Evolutionary conservation across 768 basidiomycete genomes (phyloP).

Genomic region (Naganishia vaughanmartiniae): DNA sequence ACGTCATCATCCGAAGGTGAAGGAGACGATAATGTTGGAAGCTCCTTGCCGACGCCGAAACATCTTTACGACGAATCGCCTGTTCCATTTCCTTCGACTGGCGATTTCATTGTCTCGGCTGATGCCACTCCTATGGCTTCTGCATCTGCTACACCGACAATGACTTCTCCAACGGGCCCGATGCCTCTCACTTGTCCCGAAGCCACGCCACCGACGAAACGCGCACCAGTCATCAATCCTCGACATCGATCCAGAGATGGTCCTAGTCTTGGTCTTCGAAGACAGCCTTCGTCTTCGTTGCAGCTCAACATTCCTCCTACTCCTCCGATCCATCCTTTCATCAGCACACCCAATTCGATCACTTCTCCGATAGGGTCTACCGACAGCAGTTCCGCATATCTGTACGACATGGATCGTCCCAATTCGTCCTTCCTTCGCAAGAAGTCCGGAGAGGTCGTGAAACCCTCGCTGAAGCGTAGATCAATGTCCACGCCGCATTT

Average conservation of each 20-base stretch:
- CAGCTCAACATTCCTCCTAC: conserved; percentile 43
- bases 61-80: not conserved
- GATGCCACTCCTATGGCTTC: conserved; percentile 9
- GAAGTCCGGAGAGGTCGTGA: conserved; percentile 90
- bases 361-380: conserved; percentile 30
- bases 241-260: conserved; percentile 21
- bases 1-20: conserved; percentile 19
- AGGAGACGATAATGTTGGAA: conserved; percentile 8
- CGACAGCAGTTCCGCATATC: conserved; percentile 21
- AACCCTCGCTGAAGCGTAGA: conserved; percentile 80
- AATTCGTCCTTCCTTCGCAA: conserved; percentile 65
- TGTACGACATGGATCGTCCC: conserved; percentile 21
- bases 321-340: conserved; percentile 33
- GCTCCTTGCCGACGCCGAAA: not conserved
- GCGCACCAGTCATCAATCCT: conserved; percentile 32
- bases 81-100: conserved; percentile 13
- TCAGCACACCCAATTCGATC: conserved; percentile 13
- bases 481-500: conserved; percentile 57
- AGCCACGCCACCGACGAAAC: conserved; percentile 5
- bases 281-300: conserved; percentile 39
- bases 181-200: conserved; percentile 13
- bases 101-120: not conserved
- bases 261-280: conserved; percentile 34
- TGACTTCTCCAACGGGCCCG: conserved; percentile 8
- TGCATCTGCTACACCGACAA: conserved; percentile 11